These are phyloP conservation scores for Flaveria trinervia DNA, from an alignment of 129 eudicot genomes.

Conservation along the genomic window DNA sequence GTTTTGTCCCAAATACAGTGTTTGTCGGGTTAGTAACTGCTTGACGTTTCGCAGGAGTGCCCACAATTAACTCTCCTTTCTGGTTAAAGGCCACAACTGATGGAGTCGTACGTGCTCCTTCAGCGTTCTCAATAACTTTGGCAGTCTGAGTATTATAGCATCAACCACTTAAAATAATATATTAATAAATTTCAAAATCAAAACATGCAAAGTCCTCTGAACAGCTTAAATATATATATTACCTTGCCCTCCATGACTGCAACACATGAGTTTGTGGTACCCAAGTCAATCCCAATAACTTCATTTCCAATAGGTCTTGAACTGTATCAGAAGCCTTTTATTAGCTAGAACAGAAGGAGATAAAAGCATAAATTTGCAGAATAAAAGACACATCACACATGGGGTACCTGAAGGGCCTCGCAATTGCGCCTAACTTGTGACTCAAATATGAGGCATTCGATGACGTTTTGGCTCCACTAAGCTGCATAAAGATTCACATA, in stretches of 20 bases:
- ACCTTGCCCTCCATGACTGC: slow-evolving; percentile 36
- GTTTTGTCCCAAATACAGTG: slow-evolving; percentile 8
- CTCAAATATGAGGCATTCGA: slow-evolving; percentile 41
- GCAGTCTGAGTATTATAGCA: slow-evolving; percentile 51
- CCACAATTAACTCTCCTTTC: slow-evolving; percentile 89
- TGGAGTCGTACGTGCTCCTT: slow-evolving; percentile 92
- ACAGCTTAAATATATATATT: not conserved
- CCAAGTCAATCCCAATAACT: slow-evolving; percentile 31
- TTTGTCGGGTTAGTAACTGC: slow-evolving; percentile 2
- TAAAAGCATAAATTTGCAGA: not conserved
- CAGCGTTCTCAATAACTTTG: slow-evolving; percentile 87
- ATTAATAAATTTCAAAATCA: not conserved
- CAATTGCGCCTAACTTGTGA: slow-evolving; percentile 50
- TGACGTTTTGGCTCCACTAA: slow-evolving; percentile 56
- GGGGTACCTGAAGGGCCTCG: slow-evolving; percentile 73
- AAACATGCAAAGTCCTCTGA: not conserved
- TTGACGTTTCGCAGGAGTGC: slow-evolving; percentile 51
- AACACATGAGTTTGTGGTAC: slow-evolving; percentile 36
- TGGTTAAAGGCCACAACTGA: slow-evolving; percentile 89
- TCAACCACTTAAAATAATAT: not conserved
- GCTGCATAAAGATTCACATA: slow-evolving; percentile 37
- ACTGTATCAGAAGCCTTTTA: not conserved
- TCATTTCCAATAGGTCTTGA: slow-evolving; percentile 33
- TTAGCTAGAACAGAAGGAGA: not conserved
- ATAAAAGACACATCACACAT: not conserved